phyloP scores from a whole-genome alignment of 495 filamentous ascomycete species.

The Aspergillus sclerotioniger region DNA sequence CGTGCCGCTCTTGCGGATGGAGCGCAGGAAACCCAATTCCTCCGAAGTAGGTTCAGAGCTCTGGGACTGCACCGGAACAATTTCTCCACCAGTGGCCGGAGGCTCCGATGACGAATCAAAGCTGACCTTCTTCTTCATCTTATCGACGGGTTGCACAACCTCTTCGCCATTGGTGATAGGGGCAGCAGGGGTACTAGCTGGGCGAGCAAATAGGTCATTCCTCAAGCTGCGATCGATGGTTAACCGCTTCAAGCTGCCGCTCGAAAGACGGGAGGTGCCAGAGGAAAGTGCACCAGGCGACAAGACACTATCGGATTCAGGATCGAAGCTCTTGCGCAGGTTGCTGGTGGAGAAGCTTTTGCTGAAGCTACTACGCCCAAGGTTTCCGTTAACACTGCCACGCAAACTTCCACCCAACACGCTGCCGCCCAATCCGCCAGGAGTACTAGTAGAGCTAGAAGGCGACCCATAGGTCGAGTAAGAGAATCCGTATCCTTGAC shows the following conservation, averaged over 20 bases:
- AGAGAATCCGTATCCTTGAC: constrained; percentile 77
- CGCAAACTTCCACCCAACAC: constrained; percentile 56
- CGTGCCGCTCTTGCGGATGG: constrained; percentile 41
- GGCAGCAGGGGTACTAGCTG: constrained; percentile 42
- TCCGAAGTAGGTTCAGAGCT: constrained; percentile 58
- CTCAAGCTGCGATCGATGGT: constrained; percentile 83
- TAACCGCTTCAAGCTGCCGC: constrained; percentile 77
- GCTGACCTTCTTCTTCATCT: constrained; percentile 80
- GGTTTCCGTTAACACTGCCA: constrained; percentile 49
- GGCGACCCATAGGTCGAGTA: constrained; percentile 88
- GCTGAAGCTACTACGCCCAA: constrained; percentile 60
- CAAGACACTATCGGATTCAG: constrained; percentile 76
- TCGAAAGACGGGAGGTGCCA: constrained; percentile 59
- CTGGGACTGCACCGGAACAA: constrained; percentile 44
- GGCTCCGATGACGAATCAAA: constrained; percentile 65
- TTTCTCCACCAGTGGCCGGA: constrained; percentile 38
- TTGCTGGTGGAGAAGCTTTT: constrained; percentile 66
- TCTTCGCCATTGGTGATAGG: constrained; percentile 52
- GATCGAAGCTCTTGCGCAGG: constrained; percentile 61
- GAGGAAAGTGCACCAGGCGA: constrained; percentile 82
- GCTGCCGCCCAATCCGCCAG: constrained; percentile 62
- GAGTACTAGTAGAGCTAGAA: constrained; percentile 67
- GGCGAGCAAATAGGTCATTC: constrained; percentile 65
- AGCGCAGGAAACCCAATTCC: constrained; percentile 66
- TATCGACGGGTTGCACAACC: constrained; percentile 33